Evolutionary conservation across 441 rosid genomes (phyloP).

Genomic region (Viola pubescens): DNA sequence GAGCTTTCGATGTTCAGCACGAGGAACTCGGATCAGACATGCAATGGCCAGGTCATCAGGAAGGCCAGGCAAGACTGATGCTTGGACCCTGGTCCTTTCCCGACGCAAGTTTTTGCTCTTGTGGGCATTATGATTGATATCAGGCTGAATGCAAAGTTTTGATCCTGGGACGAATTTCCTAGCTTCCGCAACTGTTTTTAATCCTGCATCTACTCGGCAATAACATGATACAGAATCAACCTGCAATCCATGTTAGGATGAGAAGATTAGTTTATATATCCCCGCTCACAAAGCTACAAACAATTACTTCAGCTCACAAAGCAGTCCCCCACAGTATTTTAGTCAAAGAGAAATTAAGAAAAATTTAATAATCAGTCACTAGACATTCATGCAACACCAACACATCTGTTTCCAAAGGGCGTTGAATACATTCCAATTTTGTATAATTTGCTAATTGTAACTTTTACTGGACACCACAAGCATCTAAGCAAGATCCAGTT

Average conservation of each 20-base stretch:
- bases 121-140: slow-evolving; percentile 86
- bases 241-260: slow-evolving; percentile 36
- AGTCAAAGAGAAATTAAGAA: too few relatives aligned
- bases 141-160: slow-evolving; percentile 85
- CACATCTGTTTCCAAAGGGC: too few relatives aligned
- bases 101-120: slow-evolving; percentile 52
- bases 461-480: too few relatives aligned
- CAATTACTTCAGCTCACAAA: neutral
- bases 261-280: neutral
- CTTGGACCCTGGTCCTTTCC: slow-evolving; percentile 67
- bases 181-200: slow-evolving; percentile 80
- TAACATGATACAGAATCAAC: slow-evolving; percentile 92
- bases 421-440: too few relatives aligned
- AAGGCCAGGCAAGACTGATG: slow-evolving; percentile 78
- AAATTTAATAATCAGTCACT: too few relatives aligned
- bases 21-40: slow-evolving; percentile 83
- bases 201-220: slow-evolving; percentile 82
- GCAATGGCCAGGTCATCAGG: slow-evolving; percentile 91
- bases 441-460: too few relatives aligned
- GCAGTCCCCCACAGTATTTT: neutral
- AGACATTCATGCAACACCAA: too few relatives aligned
- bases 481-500: too few relatives aligned
- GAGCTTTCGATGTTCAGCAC: slow-evolving; percentile 72
- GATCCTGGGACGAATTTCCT: slow-evolving; percentile 89
- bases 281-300: neutral